Base-by-base conservation (phyloP, 768 basidiomycete genomes). In the Suillus weaverae region DNA sequence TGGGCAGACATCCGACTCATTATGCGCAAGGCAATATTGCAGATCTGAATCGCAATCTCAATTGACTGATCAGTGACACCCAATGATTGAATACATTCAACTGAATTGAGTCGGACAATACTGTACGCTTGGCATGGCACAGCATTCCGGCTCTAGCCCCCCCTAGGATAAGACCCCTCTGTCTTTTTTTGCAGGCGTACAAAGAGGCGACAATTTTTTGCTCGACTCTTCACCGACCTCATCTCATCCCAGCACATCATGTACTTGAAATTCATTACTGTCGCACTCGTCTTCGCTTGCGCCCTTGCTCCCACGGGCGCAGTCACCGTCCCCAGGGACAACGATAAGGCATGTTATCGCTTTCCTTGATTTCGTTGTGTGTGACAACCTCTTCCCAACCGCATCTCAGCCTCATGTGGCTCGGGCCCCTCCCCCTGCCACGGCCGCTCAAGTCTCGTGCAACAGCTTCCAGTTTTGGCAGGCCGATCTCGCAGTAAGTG, bases 391-490 rank as follows among this genome's bases (percentile, higher is more conserved):
- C 13, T 39, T 39, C 13, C 38, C 4, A 39, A 39, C 8, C 1
- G 1, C 22, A n/a, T 39, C 32, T 22, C 35, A 36, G 53, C 10
- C 5, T 26, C 16, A 39, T 3, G 6, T 22, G 11, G 22, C n/a
- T 38, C 57, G 41, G 36, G 36, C n/a, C n/a, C 0, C 36, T 38
- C 36, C 22, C 30, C 41, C 57, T 60, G 3, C 30, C 14, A 16
- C 14, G n/a, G 20, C 36, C n/a, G 30, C 36, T 38, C 57, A 22
- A 46, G 26, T 61, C 0, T 43, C 32, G n/a, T 46, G 32, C 36
- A 20, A 64, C 39, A 11, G 20, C 43, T 33, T 8, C n/a, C 30
- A 76, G 22, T 36, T 43, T 22, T 76, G 73, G 71, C 75, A 69
- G 36, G 39, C 63, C 7, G 48, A 60, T 5, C 53, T 70, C 0